Percentiles rank a stretch among this genome's conserved stretches.
phyloP scores from a whole-genome alignment of 1,139 yeast species.

The Geotrichum armillariae region DNA sequence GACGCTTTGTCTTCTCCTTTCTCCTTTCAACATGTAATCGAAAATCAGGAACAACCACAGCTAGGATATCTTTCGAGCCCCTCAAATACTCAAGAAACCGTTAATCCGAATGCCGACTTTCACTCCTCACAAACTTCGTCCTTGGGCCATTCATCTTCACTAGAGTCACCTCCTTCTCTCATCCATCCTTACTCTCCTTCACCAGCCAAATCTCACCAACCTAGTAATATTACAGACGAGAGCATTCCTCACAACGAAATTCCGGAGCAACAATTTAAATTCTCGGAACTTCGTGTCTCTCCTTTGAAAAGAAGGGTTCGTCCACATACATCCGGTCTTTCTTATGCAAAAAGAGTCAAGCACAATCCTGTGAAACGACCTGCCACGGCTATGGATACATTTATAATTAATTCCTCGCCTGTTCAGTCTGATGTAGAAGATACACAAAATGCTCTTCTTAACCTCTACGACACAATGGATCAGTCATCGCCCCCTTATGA shows the following conservation, averaged over 20 bases:
- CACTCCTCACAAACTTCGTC: neutral
- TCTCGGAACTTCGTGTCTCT: neutral
- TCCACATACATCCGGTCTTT: neutral
- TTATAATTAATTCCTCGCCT: neutral
- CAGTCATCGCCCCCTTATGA: neutral
- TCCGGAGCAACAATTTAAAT: neutral
- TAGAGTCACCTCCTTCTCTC: conserved; percentile 10
- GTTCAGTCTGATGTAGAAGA: neutral
- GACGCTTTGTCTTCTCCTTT: conserved; percentile 2
- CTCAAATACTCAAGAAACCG: neutral
- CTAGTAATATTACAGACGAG: neutral
- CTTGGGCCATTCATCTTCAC: neutral
- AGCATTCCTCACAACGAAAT: neutral
- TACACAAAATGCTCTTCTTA: neutral
- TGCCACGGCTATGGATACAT: conserved; percentile 11
- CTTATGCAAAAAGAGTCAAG: conserved; percentile 1
- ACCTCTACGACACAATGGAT: neutral
- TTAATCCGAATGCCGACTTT: neutral
- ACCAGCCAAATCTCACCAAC: neutral
- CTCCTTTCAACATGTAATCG: neutral
- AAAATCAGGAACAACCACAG: neutral
- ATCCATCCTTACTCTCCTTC: neutral
- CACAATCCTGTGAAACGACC: conserved; percentile 1
- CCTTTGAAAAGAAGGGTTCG: conserved; percentile 1
- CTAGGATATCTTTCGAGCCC: neutral